Evolutionary conservation across 148 eudicot genomes (phyloP), one percentile per base, ranked within the genome.

Genomic region (Hydrangea macrophylla): DNA sequence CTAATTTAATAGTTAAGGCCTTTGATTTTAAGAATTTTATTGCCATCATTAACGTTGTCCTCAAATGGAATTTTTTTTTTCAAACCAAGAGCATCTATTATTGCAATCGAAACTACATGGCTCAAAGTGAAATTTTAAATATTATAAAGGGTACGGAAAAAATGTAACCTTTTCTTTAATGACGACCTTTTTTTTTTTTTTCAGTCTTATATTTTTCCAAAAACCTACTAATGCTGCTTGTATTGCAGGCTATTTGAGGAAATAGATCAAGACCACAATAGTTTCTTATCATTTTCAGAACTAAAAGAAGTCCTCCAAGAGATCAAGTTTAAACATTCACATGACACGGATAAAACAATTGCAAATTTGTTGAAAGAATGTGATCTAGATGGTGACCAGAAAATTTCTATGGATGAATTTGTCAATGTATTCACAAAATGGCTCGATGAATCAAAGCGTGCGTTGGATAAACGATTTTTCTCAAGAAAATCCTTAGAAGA

Each of bases 401-500:
- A 70, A 30, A 68, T 81, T 32, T 74, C 73, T 6, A 42, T 70
- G 24, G 73, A 73, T 77, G 84, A 81, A 39, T 77, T 81, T 64
- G 78, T 78, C 25, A 71, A 25, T 9, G 81, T 74, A 23, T 37
- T 77, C 70, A 73, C 73, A 15, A 77, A 64, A 58, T 77, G 77
- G 83, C 77, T 80, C 9, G 80, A 76, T 24, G 77, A 80, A n/a
- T 69, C 74, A 6, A 80, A 76, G 50, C 56, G 45, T 39, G 48
- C 80, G 28, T 61, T 73, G 33, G 62, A 69, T 33, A 76, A 76
- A 69, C 42, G 68, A 27, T 72, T 65, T 76, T 77, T 69, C 53
- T 64, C 80, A 0, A 42, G 35, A 9, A 80, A 42, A 40, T 76
- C 83, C 11, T 33, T 65, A 25, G 70, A 80, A 50, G 77, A 70